Evolutionary conservation across 2,329 filamentous ascomycete species (phyloP), one percentile per base, ranked within the genome.

Genomic region (Aspergillus calidoustus): DNA sequence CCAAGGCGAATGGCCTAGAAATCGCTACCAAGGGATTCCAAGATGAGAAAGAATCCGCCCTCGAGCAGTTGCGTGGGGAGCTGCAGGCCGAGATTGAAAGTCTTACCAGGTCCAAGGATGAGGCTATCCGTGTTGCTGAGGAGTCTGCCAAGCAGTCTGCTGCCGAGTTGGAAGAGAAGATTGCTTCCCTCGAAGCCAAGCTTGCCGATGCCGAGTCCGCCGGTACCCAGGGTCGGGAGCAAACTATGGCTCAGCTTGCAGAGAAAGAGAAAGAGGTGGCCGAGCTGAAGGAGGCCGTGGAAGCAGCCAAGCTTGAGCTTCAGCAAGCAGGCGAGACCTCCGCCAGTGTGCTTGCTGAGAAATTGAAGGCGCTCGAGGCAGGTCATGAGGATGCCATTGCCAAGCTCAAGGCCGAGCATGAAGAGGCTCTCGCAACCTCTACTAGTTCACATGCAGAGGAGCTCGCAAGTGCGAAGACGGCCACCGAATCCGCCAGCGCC

Each of bases 61-160:
- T 72, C 25, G 70, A 79, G 51, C 68, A 64, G 56, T 64, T 77
- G 28, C 63, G 74, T 55, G 64, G 71, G 48, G 74, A 80, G 64
- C 66, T 75, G 50, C 73, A 77, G 63, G 74, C 71, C 47, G 79
- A 81, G 60, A 72, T 76, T 54, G 67, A 75, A 23, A 74, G 73
- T 55, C 59, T 79, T 28, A 68, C 70, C 38, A 63, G 73, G 30
- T 63, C 71, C 25, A 81, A 79, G 58, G 74, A 77, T 28, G 66
- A 78, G 55, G 74, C 75, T 47, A 67, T 75, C 28, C 68, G 65
- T 43, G 72, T 75, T 15, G 74, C 75, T 22, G 72, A 76, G 50
- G 73, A 79, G 23, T 66, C 70, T 46, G 68, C 74, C 2, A 68
- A 73, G 13, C 63, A 72, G 49, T 70, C 69, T 15, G 59, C 72